Percentiles rank a stretch among this genome's conserved stretches.
These are phyloP conservation scores for Jatropha multifida DNA, from an alignment of 441 rosid genomes.

Conservation along the genomic window DNA sequence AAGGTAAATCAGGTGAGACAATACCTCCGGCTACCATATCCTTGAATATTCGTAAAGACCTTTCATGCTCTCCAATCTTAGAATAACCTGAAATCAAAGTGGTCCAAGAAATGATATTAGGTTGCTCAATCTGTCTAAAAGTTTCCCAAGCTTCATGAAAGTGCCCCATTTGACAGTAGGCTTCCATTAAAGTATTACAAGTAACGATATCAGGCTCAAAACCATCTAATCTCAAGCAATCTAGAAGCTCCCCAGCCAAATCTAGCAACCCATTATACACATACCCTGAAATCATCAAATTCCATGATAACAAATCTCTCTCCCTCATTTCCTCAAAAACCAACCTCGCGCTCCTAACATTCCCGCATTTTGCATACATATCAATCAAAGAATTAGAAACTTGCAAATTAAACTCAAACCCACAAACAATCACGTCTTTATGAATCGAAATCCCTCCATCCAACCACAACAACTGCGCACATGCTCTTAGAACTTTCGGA, in stretches of 20 bases:
- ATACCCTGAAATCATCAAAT: slow-evolving; percentile 56
- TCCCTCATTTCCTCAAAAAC: slow-evolving; percentile 53
- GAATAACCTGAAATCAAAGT: slow-evolving; percentile 37
- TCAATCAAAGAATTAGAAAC: slow-evolving; percentile 63
- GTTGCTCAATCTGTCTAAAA: slow-evolving; percentile 43
- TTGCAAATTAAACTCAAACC: slow-evolving; percentile 39
- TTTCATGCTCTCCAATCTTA: slow-evolving; percentile 23
- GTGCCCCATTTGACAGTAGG: slow-evolving; percentile 20
- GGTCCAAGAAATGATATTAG: slow-evolving; percentile 46
- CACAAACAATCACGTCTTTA: slow-evolving; percentile 44
- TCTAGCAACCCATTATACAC: slow-evolving; percentile 44
- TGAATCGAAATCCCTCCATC: slow-evolving; percentile 47
- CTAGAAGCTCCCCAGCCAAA: slow-evolving; percentile 24
- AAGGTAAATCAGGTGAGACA: slow-evolving; percentile 28
- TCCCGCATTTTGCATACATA: slow-evolving; percentile 75
- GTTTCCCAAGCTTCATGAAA: slow-evolving; percentile 48
- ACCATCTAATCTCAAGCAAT: slow-evolving; percentile 23
- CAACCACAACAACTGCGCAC: slow-evolving; percentile 41
- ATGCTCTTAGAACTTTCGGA: slow-evolving; percentile 48
- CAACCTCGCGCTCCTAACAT: slow-evolving; percentile 44
- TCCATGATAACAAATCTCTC: slow-evolving; percentile 70
- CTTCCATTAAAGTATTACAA: slow-evolving; percentile 36
- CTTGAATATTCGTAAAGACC: slow-evolving; percentile 27
- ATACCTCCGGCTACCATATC: slow-evolving; percentile 25
- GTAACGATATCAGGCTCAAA: slow-evolving; percentile 28